Evolutionary conservation across 1,139 yeast species (phyloP).

Genomic region (Blastobotrys petasosporus): DNA sequence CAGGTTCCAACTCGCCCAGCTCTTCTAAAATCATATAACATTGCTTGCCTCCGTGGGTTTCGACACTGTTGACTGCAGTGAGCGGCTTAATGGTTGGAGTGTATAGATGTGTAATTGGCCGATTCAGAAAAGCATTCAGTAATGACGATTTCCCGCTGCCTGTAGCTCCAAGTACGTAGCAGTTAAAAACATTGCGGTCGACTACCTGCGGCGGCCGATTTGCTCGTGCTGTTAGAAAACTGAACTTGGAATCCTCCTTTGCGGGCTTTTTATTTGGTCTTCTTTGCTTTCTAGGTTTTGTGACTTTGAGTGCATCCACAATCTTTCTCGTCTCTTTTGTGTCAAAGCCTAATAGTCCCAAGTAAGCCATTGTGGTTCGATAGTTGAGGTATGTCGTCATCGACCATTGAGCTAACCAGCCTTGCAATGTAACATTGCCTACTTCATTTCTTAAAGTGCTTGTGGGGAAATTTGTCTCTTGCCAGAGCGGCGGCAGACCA

Average conservation of each 20-base stretch:
- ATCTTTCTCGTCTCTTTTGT: slow-evolving; percentile 34
- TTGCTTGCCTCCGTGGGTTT: slow-evolving; percentile 89
- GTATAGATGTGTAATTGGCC: slow-evolving; percentile 64
- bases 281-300: slow-evolving; percentile 65
- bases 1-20: slow-evolving; percentile 79
- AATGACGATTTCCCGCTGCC: slow-evolving; percentile 80
- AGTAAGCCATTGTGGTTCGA: slow-evolving; percentile 75
- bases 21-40: slow-evolving; percentile 88
- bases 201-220: slow-evolving; percentile 42
- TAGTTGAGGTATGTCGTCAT: slow-evolving; percentile 87
- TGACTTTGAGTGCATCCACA: slow-evolving; percentile 66
- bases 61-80: slow-evolving; percentile 89
- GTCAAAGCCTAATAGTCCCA: slow-evolving; percentile 87
- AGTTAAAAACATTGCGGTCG: slow-evolving; percentile 87
- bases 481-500: slow-evolving; percentile 84
- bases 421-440: slow-evolving; percentile 87
- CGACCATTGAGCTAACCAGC: slow-evolving; percentile 98
- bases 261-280: slow-evolving; percentile 47
- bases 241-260: slow-evolving; percentile 7
- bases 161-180: slow-evolving; percentile 80
- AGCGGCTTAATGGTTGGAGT: slow-evolving; percentile 79
- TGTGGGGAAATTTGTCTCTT: slow-evolving; percentile 74
- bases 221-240: neutral
- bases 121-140: slow-evolving; percentile 71
- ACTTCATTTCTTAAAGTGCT: slow-evolving; percentile 85